Evolutionary conservation across 768 basidiomycete genomes (phyloP).

Genomic region (Amanita phalloides): DNA sequence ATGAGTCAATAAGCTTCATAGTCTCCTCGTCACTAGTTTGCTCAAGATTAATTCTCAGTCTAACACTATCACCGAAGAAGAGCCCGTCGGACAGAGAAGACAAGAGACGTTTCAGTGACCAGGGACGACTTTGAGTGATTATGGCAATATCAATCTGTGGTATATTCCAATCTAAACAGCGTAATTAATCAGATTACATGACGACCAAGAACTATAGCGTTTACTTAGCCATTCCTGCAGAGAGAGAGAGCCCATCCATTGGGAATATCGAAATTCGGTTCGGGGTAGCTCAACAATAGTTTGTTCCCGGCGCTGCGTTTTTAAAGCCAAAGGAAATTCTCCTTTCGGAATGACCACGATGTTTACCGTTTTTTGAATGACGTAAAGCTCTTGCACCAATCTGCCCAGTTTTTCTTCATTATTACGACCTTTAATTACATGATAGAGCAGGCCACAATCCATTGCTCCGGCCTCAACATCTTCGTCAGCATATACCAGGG

Average conservation of each 20-base stretch:
- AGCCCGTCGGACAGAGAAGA: conserved; percentile 43
- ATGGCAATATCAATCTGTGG: conserved; percentile 62
- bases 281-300: conserved; percentile 34
- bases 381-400: background rate
- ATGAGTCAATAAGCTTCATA: conserved; percentile 32
- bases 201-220: conserved; percentile 9
- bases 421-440: background rate
- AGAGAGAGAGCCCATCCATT: conserved; percentile 55
- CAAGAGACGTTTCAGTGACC: conserved; percentile 59
- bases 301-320: conserved; percentile 10
- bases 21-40: conserved; percentile 62
- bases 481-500: conserved; percentile 19
- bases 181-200: conserved; percentile 8
- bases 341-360: conserved; percentile 2
- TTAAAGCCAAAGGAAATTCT: conserved; percentile 7
- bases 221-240: conserved; percentile 50
- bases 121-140: conserved; percentile 69
- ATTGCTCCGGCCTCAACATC: background rate
- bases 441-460: background rate
- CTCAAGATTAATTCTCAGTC: conserved; percentile 64
- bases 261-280: conserved; percentile 36
- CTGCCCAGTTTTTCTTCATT: background rate
- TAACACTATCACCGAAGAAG: conserved; percentile 62
- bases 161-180: conserved; percentile 57
- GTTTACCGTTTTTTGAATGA: background rate